Evolutionary conservation across 2,329 filamentous ascomycete genomes (phyloP).

Genomic region (Calonectria honghensis): DNA sequence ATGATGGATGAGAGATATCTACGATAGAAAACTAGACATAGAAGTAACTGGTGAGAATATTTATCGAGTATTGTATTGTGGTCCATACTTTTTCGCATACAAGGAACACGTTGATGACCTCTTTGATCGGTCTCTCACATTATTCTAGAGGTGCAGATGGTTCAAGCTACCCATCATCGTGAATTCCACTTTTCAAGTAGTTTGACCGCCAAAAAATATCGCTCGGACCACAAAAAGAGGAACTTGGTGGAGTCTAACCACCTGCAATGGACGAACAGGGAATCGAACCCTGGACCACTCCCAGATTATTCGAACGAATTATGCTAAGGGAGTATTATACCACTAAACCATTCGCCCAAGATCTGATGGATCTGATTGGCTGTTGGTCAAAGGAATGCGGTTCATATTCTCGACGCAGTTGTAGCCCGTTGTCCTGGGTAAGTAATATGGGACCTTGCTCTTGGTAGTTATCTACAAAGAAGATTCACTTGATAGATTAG

Average conservation of each 20-base stretch:
- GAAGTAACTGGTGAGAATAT: too few relatives aligned
- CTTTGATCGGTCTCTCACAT: too few relatives aligned
- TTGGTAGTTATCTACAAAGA: too few relatives aligned
- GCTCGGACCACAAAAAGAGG: not conserved
- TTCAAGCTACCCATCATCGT: too few relatives aligned
- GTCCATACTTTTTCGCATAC: too few relatives aligned
- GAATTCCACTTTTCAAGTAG: not conserved
- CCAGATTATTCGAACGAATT: not conserved
- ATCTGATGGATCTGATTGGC: not conserved
- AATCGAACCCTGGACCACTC: conserved; percentile 5
- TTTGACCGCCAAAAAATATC: not conserved
- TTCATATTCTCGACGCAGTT: not conserved
- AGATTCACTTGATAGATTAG: too few relatives aligned
- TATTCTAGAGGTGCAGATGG: too few relatives aligned
- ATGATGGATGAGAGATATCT: not conserved
- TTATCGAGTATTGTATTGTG: too few relatives aligned
- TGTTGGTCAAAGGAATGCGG: not conserved
- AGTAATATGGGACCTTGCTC: too few relatives aligned
- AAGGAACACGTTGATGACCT: not conserved
- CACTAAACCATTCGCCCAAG: conserved; percentile 2
- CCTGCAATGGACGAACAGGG: not conserved
- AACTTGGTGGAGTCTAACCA: not conserved
- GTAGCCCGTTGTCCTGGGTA: not conserved
- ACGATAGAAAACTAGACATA: not conserved
- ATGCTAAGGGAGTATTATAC: conserved; percentile 6